Percentiles rank a stretch among this genome's conserved stretches.
Evolutionary conservation across 2,329 filamentous ascomycete species (phyloP).

Genomic region (Fusarium chuoi): DNA sequence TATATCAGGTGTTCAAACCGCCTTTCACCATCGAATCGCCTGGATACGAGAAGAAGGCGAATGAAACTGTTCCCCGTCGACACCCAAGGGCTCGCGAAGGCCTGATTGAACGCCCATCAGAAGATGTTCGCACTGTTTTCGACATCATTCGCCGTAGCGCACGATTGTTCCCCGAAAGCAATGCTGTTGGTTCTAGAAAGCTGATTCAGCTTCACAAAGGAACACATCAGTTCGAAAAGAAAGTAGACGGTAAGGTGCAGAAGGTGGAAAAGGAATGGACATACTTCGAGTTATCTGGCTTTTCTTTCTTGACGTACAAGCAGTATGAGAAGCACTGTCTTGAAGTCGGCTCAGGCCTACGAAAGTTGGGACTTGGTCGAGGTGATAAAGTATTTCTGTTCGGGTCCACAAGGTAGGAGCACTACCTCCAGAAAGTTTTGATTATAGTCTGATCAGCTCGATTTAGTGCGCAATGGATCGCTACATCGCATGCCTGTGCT

Average conservation of each 20-base stretch:
- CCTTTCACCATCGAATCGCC: conserved; percentile 80
- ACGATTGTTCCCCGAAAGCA: conserved; percentile 66
- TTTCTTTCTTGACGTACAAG: conserved; percentile 78
- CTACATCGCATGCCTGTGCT: conserved; percentile 78
- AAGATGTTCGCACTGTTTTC: conserved; percentile 78
- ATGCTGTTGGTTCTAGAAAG: conserved; percentile 75
- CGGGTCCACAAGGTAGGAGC: conserved; percentile 74
- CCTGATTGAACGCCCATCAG: conserved; percentile 71
- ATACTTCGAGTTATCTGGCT: conserved; percentile 83
- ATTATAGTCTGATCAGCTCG: neutral
- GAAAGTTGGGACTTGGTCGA: conserved; percentile 74
- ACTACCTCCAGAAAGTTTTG: neutral
- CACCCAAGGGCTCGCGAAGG: conserved; percentile 76
- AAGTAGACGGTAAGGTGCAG: conserved; percentile 79
- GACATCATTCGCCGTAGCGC: conserved; percentile 80
- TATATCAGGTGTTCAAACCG: conserved; percentile 71
- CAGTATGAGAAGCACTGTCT: conserved; percentile 79
- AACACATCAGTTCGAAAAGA: conserved; percentile 87
- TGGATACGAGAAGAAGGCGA: conserved; percentile 72
- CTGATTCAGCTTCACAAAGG: conserved; percentile 82
- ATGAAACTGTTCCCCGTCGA: conserved; percentile 85
- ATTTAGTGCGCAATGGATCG: conserved; percentile 81
- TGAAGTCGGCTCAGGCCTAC: conserved; percentile 76
- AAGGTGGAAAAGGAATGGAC: conserved; percentile 91
- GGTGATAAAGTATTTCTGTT: conserved; percentile 80